Base-by-base conservation (phyloP, 768 basidiomycete genomes). In the Sporobolomyces pararoseus region DNA sequence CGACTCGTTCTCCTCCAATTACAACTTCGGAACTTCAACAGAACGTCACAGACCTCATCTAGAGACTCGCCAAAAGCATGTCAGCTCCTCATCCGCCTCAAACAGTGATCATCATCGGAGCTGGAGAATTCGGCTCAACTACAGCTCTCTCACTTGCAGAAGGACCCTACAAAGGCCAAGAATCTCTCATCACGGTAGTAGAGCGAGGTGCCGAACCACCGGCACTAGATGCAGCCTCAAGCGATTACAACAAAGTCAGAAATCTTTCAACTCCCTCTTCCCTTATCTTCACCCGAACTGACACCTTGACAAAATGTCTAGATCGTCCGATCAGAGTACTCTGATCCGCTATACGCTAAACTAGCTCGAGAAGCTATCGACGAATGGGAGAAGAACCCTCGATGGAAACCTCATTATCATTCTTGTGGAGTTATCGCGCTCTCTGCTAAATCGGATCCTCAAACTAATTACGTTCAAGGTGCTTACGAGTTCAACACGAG, bases 341-440 rank as follows among this genome's bases (percentile, higher is more conserved):
- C 68, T 23, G 75, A 78, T 57, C 67, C 70, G 14, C 52, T 71
- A 23, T 79, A 79, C 68, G 67, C 75, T 13, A 31, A 35, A 13
- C 59, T 79, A 46, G 79, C 80, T 0, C 73, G 71, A 63, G 78
- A 78, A 27, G 77, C 79, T 29, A 78, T 80, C 27, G 66, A 72
- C 62, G 66, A 77, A 62, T 80, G 79, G 79, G 76, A 77, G 14
- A 53, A 70, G 35, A 47, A 34, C 17, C 53, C 68, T 10, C 73
- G 76, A 25, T 80, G 78, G 75, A 69, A 75, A 63, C 57, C 62
- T 3, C 64, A 71, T 60, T 79, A 72, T 62, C 66, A 75, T 66
- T 70, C 77, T 67, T 71, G 61, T 54, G 78, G 75, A 29, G 50
- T 69, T n/a, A 32, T 57, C 54, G 53, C 61, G 21, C 42, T 16